These are phyloP conservation scores for Begonia loranthoides DNA, from an alignment of 306 rosid species.

Conservation along the genomic window DNA sequence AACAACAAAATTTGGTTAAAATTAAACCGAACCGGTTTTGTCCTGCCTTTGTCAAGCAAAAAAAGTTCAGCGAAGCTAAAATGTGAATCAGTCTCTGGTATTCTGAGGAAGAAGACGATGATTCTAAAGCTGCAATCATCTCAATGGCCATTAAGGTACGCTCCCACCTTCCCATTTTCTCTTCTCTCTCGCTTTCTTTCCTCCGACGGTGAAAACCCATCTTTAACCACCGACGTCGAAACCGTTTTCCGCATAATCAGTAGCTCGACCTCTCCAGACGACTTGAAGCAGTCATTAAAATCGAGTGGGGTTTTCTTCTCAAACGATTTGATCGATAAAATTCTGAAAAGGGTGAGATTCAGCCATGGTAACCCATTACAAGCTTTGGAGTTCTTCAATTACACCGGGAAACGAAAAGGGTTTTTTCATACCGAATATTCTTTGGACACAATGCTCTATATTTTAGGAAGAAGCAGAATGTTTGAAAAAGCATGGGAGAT, in stretches of 20 bases:
- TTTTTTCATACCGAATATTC: constrained; percentile 61
- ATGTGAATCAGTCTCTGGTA: too few species aligned
- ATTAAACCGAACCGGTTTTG: too few species aligned
- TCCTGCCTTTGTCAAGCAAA: too few species aligned
- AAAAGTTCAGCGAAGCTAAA: too few species aligned
- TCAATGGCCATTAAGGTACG: constrained; percentile 15
- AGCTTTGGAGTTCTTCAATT: constrained; percentile 56
- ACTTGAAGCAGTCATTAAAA: constrained; percentile 36
- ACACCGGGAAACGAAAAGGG: constrained; percentile 51
- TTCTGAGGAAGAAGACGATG: constrained; percentile 5
- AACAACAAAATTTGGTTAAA: too few species aligned
- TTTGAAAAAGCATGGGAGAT: constrained; percentile 46
- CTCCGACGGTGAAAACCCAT: constrained; percentile 11
- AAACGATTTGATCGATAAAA: constrained; percentile 55
- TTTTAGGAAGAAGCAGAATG: constrained; percentile 63
- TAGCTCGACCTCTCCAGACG: constrained; percentile 22
- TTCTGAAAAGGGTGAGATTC: constrained; percentile 66
- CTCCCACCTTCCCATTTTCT: constrained; percentile 3
- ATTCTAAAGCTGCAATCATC: constrained; percentile 13
- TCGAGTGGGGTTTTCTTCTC: constrained; percentile 58
- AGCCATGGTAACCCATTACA: constrained; percentile 69
- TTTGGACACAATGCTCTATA: constrained; percentile 68
- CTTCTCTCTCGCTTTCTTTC: constrained; percentile 17
- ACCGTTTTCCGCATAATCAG: constrained; percentile 30
- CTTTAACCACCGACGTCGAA: constrained; percentile 27